These are phyloP conservation scores for Larix kaempferi DNA, from an alignment of 75 land plant species.

Conservation along the genomic window DNA sequence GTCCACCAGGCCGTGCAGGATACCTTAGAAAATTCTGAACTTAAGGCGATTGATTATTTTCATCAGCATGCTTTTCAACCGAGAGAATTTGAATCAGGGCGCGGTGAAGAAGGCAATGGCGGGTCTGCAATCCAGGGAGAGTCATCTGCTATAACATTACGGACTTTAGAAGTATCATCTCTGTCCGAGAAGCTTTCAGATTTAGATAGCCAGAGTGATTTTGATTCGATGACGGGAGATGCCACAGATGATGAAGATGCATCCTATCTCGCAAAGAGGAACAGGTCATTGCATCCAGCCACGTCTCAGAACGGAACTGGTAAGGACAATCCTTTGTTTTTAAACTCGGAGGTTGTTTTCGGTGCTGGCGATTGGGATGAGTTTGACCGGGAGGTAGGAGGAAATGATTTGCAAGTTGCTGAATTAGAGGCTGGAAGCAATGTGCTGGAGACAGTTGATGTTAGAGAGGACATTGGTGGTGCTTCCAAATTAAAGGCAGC, in stretches of 20 bases:
- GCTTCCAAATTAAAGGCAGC: neutral
- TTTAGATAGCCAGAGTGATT: neutral
- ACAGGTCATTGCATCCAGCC: neutral
- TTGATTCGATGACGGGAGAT: conserved; percentile 37
- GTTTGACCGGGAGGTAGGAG: conserved; percentile 30
- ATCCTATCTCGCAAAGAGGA: neutral
- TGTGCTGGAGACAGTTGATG: neutral
- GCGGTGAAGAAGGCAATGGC: neutral
- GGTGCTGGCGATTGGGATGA: conserved; percentile 66
- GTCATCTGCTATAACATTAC: neutral
- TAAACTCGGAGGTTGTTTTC: conserved; percentile 46
- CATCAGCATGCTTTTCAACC: neutral
- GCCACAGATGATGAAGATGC: conserved; percentile 35
- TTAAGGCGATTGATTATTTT: too few relatives aligned
- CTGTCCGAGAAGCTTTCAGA: neutral
- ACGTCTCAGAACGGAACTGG: neutral
- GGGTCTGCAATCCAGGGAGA: neutral
- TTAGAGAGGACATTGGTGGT: neutral
- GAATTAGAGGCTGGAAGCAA: too few relatives aligned
- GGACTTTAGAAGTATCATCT: neutral
- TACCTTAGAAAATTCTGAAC: too few relatives aligned
- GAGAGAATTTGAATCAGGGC: neutral
- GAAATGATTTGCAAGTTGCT: neutral
- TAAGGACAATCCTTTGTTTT: conserved; percentile 28
- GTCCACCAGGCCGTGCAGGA: neutral